These are phyloP conservation scores for Silybum marianum DNA, from an alignment of 129 eudicot genomes.

Conservation along the genomic window DNA sequence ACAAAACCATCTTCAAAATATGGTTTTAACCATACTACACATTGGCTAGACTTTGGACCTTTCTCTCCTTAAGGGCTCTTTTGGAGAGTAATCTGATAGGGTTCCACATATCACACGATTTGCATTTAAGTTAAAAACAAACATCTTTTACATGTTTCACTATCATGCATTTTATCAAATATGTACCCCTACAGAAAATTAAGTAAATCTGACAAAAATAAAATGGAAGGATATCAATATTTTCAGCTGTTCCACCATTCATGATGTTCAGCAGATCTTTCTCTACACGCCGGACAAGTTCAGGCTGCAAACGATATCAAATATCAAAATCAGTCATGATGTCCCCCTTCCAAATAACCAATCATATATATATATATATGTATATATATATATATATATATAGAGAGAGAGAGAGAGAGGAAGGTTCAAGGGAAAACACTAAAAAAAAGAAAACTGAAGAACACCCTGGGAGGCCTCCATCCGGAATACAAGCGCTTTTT, in stretches of 20 bases:
- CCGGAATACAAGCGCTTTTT: too few relatives aligned
- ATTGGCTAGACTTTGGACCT: background rate
- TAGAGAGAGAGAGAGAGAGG: too few relatives aligned
- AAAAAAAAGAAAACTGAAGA: too few relatives aligned
- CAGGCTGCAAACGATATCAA: slow-evolving; percentile 63
- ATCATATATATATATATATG: background rate
- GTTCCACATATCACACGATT: background rate
- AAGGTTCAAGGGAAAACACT: too few relatives aligned
- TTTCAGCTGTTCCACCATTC: slow-evolving; percentile 85
- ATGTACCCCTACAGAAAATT: background rate
- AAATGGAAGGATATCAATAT: slow-evolving; percentile 67
- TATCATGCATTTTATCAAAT: background rate
- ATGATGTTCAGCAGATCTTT: slow-evolving; percentile 79
- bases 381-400: too few relatives aligned
- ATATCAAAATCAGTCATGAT: slow-evolving; percentile 13
- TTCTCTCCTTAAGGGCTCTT: background rate
- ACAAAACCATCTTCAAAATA: background rate
- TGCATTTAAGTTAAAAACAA: background rate
- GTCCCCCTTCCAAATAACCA: background rate
- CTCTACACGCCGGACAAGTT: slow-evolving; percentile 87
- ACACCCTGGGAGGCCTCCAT: too few relatives aligned
- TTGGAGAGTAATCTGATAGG: background rate
- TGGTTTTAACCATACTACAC: background rate
- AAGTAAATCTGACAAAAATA: background rate
- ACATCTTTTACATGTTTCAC: background rate